These are phyloP conservation scores for Terfezia claveryi DNA, from an alignment of 495 filamentous ascomycete genomes.

Conservation along the genomic window DNA sequence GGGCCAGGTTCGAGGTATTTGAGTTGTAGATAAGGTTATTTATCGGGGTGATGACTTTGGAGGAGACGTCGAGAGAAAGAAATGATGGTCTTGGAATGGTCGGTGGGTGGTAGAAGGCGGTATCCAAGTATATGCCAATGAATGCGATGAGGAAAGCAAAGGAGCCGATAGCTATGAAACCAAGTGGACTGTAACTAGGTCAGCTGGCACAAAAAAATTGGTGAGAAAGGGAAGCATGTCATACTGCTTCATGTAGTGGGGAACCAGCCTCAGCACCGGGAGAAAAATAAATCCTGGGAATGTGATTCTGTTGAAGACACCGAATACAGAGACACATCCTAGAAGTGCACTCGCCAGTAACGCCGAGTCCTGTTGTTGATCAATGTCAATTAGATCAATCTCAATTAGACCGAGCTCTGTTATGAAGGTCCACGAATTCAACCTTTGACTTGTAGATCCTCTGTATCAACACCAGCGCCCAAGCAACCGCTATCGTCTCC, in stretches of 20 bases:
- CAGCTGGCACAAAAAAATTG: neutral
- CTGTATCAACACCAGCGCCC: constrained; percentile 75
- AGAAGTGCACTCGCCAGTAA: constrained; percentile 52
- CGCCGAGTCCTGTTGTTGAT: constrained; percentile 38
- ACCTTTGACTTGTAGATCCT: constrained; percentile 63
- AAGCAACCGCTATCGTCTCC: constrained; percentile 75
- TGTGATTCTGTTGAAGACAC: constrained; percentile 87
- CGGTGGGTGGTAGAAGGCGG: constrained; percentile 49
- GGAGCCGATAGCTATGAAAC: constrained; percentile 36
- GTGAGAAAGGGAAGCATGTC: constrained; percentile 12
- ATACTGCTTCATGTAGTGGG: constrained; percentile 65
- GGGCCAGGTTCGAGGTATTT: constrained; percentile 49
- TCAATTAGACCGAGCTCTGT: constrained; percentile 3
- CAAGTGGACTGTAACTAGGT: constrained; percentile 34
- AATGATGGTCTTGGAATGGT: constrained; percentile 14
- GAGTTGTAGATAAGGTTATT: constrained; percentile 87
- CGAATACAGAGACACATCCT: constrained; percentile 59
- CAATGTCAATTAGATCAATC: constrained; percentile 11
- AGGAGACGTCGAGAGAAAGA: constrained; percentile 33
- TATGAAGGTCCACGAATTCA: constrained; percentile 9
- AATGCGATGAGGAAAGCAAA: constrained; percentile 39
- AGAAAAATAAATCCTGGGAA: constrained; percentile 80
- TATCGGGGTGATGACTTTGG: constrained; percentile 55
- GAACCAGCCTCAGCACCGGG: constrained; percentile 57
- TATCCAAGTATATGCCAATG: constrained; percentile 60